These are phyloP conservation scores for Quercus ilex DNA, from an alignment of 306 rosid genomes.

Conservation along the genomic window DNA sequence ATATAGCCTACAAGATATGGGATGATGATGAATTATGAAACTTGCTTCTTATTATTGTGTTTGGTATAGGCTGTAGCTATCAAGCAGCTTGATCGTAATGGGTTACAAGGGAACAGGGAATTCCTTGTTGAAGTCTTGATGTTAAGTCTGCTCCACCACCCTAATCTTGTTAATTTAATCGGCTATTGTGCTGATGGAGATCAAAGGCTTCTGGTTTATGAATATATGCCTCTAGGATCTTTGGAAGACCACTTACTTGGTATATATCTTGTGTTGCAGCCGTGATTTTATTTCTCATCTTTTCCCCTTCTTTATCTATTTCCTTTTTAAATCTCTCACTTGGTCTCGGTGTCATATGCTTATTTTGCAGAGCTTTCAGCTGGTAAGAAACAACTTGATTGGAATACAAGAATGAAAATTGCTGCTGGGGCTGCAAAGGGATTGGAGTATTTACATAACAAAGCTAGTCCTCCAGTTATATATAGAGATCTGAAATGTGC, in stretches of 20 bases:
- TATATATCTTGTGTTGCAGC: slow-evolving; percentile 22
- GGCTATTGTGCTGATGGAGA: slow-evolving; percentile 99
- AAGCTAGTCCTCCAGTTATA: slow-evolving; percentile 95
- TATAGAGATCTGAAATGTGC: slow-evolving; percentile 90
- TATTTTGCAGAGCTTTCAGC: slow-evolving; percentile 66
- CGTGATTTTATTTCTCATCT: not conserved
- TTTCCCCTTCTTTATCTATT: not conserved
- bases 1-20: not conserved
- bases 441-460: slow-evolving; percentile 83
- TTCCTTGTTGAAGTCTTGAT: slow-evolving; percentile 93
- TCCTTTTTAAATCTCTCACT: not conserved
- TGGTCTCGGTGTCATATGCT: slow-evolving; percentile 15
- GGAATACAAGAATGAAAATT: slow-evolving; percentile 91
- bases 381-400: slow-evolving; percentile 66
- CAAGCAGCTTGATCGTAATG: slow-evolving; percentile 91
- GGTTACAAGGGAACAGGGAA: slow-evolving; percentile 92
- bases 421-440: slow-evolving; percentile 95
- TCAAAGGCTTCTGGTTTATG: slow-evolving; percentile 95
- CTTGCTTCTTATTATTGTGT: slow-evolving; percentile 22
- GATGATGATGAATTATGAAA: slow-evolving; percentile 5
- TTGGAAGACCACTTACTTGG: slow-evolving; percentile 93
- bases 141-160: slow-evolving; percentile 92
- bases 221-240: slow-evolving; percentile 87
- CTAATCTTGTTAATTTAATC: slow-evolving; percentile 84
- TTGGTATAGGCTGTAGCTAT: slow-evolving; percentile 73